Evolutionary conservation across 805 yeast species (phyloP), one percentile per base, ranked within the genome.

Genomic region (Nakazawaea wickerhamii): DNA sequence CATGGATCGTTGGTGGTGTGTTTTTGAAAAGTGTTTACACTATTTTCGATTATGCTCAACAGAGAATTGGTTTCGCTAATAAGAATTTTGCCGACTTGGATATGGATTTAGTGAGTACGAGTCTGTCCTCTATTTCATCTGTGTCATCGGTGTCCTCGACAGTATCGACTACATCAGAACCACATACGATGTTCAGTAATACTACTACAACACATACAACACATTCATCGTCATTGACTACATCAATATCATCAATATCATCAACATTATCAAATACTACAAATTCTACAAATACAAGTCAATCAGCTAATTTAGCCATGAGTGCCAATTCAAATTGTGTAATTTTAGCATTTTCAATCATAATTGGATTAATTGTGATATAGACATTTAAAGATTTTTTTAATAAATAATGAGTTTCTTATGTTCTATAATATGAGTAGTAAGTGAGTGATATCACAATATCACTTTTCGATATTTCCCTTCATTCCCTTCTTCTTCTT

Each of bases 1-100:
- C 69, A 1, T 81, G 87, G 87, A 71, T 81, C 41, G 59, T 81
- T 30, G 88, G 88, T 4, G 80, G 77, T n/a, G 65, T 77, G 3
- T 80, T 81, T 52, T 57, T 81, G 50, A 70, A 71, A 45, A 64
- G 66, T 25, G 77, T 69, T 42, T 80, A 77, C 54, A 68, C 79
- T 2, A 75, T 77, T 11, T 81, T 78, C 50, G 81, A 81, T 50
- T 63, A 75, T 43, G 75, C 69, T 38, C 52, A 66, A n/a, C 62
- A 59, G 36, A 51, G 55, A 48, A 62, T 81, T 36, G 85, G 84
- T 0, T 69, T 81, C 41, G 84, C 80, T n/a, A 52, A 60, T 18
- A 64, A 69, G 46, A 65, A 65, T 45, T 34, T 47, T 1, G 49
- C 61, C 44, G 55, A 65, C 20, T 36, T 56, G 53, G 35, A 40